These are phyloP conservation scores for Neurospora africana DNA, from an alignment of 495 filamentous ascomycete species.

Conservation along the genomic window DNA sequence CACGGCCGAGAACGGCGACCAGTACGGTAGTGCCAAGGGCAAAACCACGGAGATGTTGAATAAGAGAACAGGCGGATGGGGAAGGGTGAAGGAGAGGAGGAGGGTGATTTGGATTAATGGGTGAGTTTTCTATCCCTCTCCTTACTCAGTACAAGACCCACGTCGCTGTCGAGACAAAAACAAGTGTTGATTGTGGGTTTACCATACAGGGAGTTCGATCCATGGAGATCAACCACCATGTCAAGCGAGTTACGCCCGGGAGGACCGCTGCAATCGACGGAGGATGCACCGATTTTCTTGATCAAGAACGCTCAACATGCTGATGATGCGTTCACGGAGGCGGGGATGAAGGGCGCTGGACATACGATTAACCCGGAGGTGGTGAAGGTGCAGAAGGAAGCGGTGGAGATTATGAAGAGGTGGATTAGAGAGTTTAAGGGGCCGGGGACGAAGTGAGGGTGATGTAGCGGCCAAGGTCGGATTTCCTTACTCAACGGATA, in stretches of 20 bases:
- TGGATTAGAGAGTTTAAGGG: conserved; percentile 37
- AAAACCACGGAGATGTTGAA: conserved; percentile 46
- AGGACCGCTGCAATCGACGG: conserved; percentile 38
- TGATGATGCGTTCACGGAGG: conserved; percentile 35
- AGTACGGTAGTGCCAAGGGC: conserved; percentile 41
- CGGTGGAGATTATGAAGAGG: conserved; percentile 26
- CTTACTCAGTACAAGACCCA: background rate
- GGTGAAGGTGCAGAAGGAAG: conserved; percentile 21
- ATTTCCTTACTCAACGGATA: background rate
- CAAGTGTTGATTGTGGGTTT: background rate
- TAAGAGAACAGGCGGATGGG: conserved; percentile 48
- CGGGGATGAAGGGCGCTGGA: conserved; percentile 21
- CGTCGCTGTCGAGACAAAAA: too few species aligned
- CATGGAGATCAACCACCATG: conserved; percentile 46
- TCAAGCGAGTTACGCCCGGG: conserved; percentile 43
- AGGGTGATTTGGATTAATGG: conserved; percentile 53
- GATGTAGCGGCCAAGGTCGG: background rate
- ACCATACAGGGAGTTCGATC: conserved; percentile 42
- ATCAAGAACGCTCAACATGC: conserved; percentile 47
- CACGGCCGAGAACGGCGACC: conserved; percentile 29
- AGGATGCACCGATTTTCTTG: conserved; percentile 38
- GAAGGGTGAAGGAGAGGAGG: conserved; percentile 14
- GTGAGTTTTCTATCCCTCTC: conserved; percentile 12
- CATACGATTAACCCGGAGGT: conserved; percentile 33
- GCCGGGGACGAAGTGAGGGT: background rate